Base-by-base conservation (phyloP, 2,329 filamentous ascomycete species). In the Nigrospora sphaerica region DNA sequence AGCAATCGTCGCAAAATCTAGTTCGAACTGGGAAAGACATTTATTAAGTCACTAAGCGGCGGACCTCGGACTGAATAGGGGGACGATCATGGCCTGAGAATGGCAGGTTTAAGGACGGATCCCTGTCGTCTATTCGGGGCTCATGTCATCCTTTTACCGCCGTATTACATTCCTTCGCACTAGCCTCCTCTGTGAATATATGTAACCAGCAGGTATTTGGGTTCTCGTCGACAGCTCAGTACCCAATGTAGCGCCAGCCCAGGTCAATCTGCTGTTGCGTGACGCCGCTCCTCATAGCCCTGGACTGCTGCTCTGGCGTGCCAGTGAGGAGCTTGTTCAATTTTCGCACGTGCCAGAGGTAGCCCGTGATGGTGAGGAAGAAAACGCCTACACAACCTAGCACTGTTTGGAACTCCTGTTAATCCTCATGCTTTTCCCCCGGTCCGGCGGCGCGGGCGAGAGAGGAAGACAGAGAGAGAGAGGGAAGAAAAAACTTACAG, bases 221-320 rank as follows among this genome's bases (percentile, higher is more conserved):
- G n/a, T n/a, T n/a, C n/a, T n/a, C n/a, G n/a, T n/a, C n/a, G n/a
- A 4, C 7, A 28, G 10, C 7, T 28, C 23, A 42, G 9, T 42
- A 42, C 31, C 40, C 31, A 34, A 42, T 42, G 14, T 59, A 58
- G 13, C 57, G 48, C 57, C 57, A 60, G 32, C 49, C 50, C 35
- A 60, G 45, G n/a, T 58, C 49, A 1, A 59, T 45, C 49, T 56
- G 51, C 40, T 59, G 47, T 37, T 57, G 42, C 0, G 57, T 58
- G 10, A 58, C 57, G 13, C 56, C 54, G 10, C 52, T 44, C 49
- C 57, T 59, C 46, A 55, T 54, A 16, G 46, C 57, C 42, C 43
- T 46, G 31, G 34, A 19, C 39, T 55, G 48, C 11, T 56, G 43
- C 36, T 50, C 52, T n/a, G 50, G 45, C 6, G 50, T 51, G 3